Evolutionary conservation across 257 asterid species (phyloP).

Genomic region (Euphrasia confusa): DNA sequence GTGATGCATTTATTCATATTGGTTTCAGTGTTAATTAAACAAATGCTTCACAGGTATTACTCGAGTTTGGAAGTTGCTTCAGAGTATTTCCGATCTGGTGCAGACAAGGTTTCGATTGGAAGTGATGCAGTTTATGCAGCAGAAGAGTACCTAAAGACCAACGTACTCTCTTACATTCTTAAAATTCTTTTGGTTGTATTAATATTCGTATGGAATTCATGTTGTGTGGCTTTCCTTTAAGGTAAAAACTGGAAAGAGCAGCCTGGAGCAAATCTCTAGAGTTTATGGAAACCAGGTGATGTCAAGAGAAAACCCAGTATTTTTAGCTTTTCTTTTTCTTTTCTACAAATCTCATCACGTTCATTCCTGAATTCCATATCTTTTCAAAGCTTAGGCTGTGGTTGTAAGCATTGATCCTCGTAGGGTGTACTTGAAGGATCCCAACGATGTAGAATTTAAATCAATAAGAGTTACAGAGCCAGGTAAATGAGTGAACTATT

Average conservation of each 20-base stretch:
- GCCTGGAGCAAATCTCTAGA: constrained; percentile 87
- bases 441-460: constrained; percentile 67
- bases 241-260: constrained; percentile 91
- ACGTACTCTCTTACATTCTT: constrained; percentile 38
- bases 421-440: constrained; percentile 67
- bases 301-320: neutral
- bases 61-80: constrained; percentile 98
- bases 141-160: constrained; percentile 76
- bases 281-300: constrained; percentile 93
- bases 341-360: constrained; percentile 7
- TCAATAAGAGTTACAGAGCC: constrained; percentile 58
- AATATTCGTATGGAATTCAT: constrained; percentile 21
- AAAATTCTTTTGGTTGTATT: constrained; percentile 1
- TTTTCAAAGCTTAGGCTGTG: constrained; percentile 60
- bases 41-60: constrained; percentile 53
- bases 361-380: neutral
- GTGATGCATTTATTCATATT: constrained; percentile 9
- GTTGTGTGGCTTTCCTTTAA: constrained; percentile 23
- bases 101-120: constrained; percentile 94
- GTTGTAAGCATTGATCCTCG: constrained; percentile 98
- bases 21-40: constrained; percentile 12
- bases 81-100: constrained; percentile 96
- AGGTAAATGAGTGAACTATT: constrained; percentile 43
- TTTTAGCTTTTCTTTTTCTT: neutral
- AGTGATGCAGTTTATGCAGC: constrained; percentile 99